Conservation (phyloP, 2,329 filamentous ascomycete species). For the Ophiostoma fasciatum region DNA sequence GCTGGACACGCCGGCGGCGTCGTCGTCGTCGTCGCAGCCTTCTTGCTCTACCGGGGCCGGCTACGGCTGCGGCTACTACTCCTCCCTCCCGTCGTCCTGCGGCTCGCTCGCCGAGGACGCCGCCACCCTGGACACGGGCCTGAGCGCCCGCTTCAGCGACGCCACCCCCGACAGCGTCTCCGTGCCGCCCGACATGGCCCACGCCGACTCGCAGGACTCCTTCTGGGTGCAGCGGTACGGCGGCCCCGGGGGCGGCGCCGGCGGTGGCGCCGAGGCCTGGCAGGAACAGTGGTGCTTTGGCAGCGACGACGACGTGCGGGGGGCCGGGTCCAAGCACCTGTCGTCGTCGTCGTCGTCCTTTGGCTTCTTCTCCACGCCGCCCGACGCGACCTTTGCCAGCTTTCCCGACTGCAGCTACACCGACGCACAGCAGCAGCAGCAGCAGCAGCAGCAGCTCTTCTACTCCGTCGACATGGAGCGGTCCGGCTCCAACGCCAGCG, state of each 20-base stretch:
- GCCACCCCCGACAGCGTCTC: constrained; percentile 17
- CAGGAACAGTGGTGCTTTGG: neutral
- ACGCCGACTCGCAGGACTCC: constrained; percentile 19
- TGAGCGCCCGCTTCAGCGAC: constrained; percentile 20
- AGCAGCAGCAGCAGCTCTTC: too few species aligned
- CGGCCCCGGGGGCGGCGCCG: neutral
- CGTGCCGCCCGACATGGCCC: constrained; percentile 17
- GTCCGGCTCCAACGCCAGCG: constrained; percentile 33
- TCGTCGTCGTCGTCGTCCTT: constrained; percentile 13
- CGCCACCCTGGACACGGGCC: constrained; percentile 18
- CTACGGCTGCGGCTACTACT: constrained; percentile 6
- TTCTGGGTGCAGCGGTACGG: constrained; percentile 5
- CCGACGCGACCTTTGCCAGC: neutral
- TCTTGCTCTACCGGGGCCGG: neutral
- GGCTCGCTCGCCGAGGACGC: constrained; percentile 22
- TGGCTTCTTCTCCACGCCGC: constrained; percentile 9
- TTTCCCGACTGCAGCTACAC: neutral
- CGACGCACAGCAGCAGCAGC: neutral
- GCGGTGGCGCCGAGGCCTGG: neutral
- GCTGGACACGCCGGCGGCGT: too few species aligned
- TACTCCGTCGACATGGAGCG: constrained; percentile 21
- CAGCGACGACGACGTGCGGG: constrained; percentile 16
- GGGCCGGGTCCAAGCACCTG: constrained; percentile 24
- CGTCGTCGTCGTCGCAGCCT: neutral
- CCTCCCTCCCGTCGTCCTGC: constrained; percentile 17